phyloP scores from a whole-genome alignment of 345 rosid species.

The Aethionema arabicum region DNA sequence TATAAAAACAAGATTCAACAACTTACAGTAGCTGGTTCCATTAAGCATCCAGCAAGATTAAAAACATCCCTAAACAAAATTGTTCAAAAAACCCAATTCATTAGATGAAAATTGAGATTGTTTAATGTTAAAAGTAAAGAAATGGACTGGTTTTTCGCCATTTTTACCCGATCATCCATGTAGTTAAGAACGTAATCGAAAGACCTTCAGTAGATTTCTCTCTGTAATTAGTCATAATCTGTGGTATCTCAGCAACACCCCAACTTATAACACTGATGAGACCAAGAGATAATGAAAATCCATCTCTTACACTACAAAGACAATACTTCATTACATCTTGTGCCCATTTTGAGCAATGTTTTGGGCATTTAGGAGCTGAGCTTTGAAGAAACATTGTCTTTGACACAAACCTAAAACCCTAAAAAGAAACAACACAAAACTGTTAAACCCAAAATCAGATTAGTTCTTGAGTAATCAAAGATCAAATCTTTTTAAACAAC shows the following conservation, averaged over 20 bases:
- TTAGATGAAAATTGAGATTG: background rate
- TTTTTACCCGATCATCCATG: conserved; percentile 77
- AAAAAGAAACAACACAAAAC: background rate
- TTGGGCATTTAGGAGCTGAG: conserved; percentile 32
- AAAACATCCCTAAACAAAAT: conserved; percentile 61
- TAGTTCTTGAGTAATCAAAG: background rate
- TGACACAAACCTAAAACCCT: conserved; percentile 1
- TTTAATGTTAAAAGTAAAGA: background rate
- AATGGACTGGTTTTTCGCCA: background rate
- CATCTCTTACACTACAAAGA: conserved; percentile 52
- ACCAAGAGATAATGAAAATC: conserved; percentile 55
- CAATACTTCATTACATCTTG: conserved; percentile 43
- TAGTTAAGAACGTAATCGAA: conserved; percentile 68
- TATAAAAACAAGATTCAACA: background rate
- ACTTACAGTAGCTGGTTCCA: conserved; percentile 88
- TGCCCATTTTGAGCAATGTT: conserved; percentile 56
- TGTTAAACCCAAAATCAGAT: conserved; percentile 12
- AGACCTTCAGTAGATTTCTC: conserved; percentile 75
- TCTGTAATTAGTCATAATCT: conserved; percentile 66
- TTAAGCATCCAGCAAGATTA: conserved; percentile 70
- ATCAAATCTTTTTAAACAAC: no score
- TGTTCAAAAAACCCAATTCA: background rate
- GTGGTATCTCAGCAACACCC: conserved; percentile 85
- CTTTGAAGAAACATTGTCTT: conserved; percentile 24
- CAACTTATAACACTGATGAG: conserved; percentile 68